phyloP scores from a whole-genome alignment of 2,329 filamentous ascomycete species.

The Myriosclerotinia curreyana region DNA sequence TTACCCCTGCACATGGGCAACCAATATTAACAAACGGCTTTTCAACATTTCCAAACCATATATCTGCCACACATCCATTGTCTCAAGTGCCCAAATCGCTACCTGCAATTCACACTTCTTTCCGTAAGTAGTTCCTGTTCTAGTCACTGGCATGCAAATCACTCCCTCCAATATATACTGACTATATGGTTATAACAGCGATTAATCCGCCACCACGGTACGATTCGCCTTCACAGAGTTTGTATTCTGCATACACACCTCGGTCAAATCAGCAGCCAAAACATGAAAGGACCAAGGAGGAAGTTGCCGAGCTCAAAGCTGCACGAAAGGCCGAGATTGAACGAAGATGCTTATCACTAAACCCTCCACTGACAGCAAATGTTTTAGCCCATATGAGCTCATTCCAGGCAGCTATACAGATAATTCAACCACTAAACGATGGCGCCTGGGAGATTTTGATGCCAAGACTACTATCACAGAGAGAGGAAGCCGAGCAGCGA shows the following conservation, averaged over 20 bases:
- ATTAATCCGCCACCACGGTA: conserved; percentile 33
- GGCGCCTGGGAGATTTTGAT: conserved; percentile 67
- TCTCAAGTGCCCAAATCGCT: conserved; percentile 22
- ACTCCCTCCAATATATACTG: conserved; percentile 6
- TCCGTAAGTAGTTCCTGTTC: conserved; percentile 20
- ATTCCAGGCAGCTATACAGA: conserved; percentile 70
- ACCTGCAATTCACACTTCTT: conserved; percentile 23
- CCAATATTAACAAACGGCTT: conserved; percentile 9
- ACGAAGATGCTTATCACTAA: conserved; percentile 60
- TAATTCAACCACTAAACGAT: conserved; percentile 65
- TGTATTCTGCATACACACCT: conserved; percentile 32
- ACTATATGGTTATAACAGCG: conserved; percentile 24
- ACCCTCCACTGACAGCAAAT: conserved; percentile 61
- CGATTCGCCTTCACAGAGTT: conserved; percentile 37
- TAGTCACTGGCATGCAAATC: not conserved
- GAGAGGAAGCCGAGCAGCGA: conserved; percentile 60
- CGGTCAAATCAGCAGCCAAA: conserved; percentile 34
- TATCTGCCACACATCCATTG: conserved; percentile 9
- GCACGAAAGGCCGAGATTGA: conserved; percentile 68
- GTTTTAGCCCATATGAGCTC: conserved; percentile 68
- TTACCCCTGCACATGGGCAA: conserved; percentile 6
- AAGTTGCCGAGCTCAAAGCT: conserved; percentile 62
- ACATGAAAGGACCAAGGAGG: conserved; percentile 56
- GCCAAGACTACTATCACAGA: conserved; percentile 64
- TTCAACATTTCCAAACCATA: conserved; percentile 5